Base-by-base conservation (phyloP, 352 stramenopile genomes). In the Globisporangium parvum region DNA sequence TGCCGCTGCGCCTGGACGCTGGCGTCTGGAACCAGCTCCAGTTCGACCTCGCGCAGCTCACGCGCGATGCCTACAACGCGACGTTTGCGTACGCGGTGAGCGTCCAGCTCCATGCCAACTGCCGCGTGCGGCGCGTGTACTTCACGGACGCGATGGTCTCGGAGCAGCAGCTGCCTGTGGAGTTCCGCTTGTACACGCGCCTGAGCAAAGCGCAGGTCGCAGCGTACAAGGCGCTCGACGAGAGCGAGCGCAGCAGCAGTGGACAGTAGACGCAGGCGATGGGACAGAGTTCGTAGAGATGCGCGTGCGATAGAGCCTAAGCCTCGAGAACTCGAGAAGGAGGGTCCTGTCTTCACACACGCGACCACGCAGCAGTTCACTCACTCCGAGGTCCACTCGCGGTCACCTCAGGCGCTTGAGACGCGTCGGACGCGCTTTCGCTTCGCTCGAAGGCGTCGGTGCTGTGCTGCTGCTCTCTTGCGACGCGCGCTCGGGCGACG, bases 11-110 rank as follows among this genome's bases (percentile, higher is more conserved):
- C 9, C 57, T 87, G 42, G 70, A 79, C 39, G 39, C 26, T 20
- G 63, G 65, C n/a, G 46, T 44, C 50, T 87, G 77, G 74, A 87
- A 87, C 52, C 73, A 82, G 60, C 53, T 87, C n/a, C 72, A 76
- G 58, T 50, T 87, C 18, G 70, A 85, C 42, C 64, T 85, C 17
- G 62, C 55, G 0, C 47, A 67, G 47, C 67, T 87, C 52, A 68
- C 66, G 59, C 67, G 57, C 31, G 63, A 58, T 21, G 75, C 66
- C 46, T 85, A 84, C 62, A 67, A 67, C 28, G 63, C 66, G 2
- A 60, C 59, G n/a, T 83, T 80, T 49, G 62, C 52, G 33, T 58
- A 78, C 56, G 55, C 68, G 1, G 53, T 77, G 40, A 77, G 69
- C 37, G 55, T 87, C 24, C 66, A 77, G 59, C 62, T 87, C 18